Evolutionary conservation across 2,329 filamentous ascomycete species (phyloP), one percentile per base, ranked within the genome.

Genomic region (Colletotrichum sp.): DNA sequence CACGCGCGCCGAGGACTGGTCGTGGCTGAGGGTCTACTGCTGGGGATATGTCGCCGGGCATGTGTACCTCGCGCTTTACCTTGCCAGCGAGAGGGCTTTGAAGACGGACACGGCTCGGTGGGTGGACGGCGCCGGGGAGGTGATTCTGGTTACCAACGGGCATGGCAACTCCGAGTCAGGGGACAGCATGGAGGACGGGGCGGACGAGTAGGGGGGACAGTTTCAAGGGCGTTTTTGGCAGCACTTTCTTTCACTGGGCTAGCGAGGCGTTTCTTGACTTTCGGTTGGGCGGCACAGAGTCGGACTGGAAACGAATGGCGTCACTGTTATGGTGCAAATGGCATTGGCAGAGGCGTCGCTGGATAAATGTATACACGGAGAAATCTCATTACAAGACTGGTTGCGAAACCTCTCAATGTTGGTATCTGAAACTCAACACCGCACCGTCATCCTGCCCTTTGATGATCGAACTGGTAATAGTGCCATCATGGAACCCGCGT

Each of bases 31-130:
- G 38, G 83, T 96, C 2, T 97, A 94, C 81, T 95, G 94, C 80
- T 98, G 94, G 93, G 96, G 94, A 1, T 90, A 93, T 77, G 86
- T 95, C 1, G 91, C 91, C 0, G 89, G 91, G 70, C 93, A 97
- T 79, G 88, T 95, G 38, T 98, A 95, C 82, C 84, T 97, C 6
- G 82, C 96, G 52, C 83, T 98, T 1, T 96, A 94, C 81, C 84
- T 96, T 16, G 94, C 92, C 1, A 96, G 93, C 79, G 88, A 91
- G 71, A 88, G 93, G 36, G 88, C 88, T 76, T 83, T 96, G 18
- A 89, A 90, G 74, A 86, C 85, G 8, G 89, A 89, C 10, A 89
- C 89, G 0, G 86, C 91, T 16, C 85, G 85, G 64, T 98, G 95
- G 95, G 83, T 93, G 67, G 95, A 93, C 83, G 91, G 89, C 0